Base-by-base conservation (phyloP, 305 asterid species). In the Fraxinus nigra region DNA sequence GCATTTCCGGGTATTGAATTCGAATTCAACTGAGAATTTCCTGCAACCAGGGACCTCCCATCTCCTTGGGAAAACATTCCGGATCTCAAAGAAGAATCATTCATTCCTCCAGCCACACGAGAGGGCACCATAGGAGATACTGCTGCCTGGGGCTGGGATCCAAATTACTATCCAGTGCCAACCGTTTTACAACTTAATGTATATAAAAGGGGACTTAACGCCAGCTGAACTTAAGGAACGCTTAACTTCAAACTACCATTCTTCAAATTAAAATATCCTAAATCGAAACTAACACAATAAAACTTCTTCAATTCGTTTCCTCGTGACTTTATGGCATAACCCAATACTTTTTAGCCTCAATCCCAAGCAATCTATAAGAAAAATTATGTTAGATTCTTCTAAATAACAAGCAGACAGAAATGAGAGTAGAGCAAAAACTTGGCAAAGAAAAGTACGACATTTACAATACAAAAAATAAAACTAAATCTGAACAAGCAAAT, bases 51-150 rank as follows among this genome's bases (percentile, higher is more conserved):
- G 22, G 95, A 90, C 56, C 88, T 93, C 78, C 89, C 94, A 79
- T 92, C 97, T 69, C 95, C 98, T 85, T 92, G 95, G 74, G 89
- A 93, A 86, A 93, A 92, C 61, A 93, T 92, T 75, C 98, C 97
- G 8, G 97, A 95, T 85, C 93, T 89, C 13, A 96, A 90, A 83
- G 98, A 86, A 82, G 98, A 93, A 79, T 91, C 98, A 77, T 89
- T 85, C 90, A 90, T 83, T 79, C 94, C 98, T 73, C 97, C 97
- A 80, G 88, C 89, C 92, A 91, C 88, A 83, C 94, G 92, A 78
- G 93, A 89, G 75, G 96, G 95, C 87, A 86, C 91, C 94, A 93
- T 91, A 43, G 90, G 82, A 54, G 92, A 89, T 86, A 89, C 88
- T 76, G 35, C 77, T 80, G 88, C 87, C 80, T 87, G 89, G 86